Conservation (phyloP, 2,329 filamentous ascomycete genomes). For the Trichoderma afroharzianum region DNA sequence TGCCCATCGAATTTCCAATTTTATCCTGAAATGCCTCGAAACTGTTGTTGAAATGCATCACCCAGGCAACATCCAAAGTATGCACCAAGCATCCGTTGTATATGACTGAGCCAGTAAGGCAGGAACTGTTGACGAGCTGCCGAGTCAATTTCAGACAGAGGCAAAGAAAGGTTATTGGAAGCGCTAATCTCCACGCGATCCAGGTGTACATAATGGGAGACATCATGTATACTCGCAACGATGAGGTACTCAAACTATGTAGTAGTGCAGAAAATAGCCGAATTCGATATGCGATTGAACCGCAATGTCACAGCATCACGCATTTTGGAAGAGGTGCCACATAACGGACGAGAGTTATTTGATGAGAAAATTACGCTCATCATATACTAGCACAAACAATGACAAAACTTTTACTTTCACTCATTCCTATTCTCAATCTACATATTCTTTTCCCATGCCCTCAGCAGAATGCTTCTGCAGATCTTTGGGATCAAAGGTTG, state of each 20-base stretch:
- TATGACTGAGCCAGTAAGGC: not conserved
- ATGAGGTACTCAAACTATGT: not conserved
- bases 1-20: not conserved
- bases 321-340: not conserved
- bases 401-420: not conserved
- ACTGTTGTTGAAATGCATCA: conserved; percentile 26
- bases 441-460: not conserved
- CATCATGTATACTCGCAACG: not conserved
- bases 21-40: not conserved
- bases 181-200: not conserved
- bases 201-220: not conserved
- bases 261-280: not conserved
- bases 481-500: conserved; percentile 33
- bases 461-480: not conserved
- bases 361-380: not conserved
- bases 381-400: not conserved
- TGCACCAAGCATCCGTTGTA: not conserved
- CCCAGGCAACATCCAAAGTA: not conserved
- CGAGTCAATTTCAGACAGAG: not conserved
- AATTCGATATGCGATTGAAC: not conserved
- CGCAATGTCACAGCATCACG: not conserved
- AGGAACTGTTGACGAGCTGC: not conserved
- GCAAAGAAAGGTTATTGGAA: not conserved
- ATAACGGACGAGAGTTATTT: not conserved
- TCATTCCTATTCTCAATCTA: not conserved